Evolutionary conservation across 2,329 filamentous ascomycete species (phyloP), one percentile per base, ranked within the genome.

Genomic region (Pleurostoma richardsiae): DNA sequence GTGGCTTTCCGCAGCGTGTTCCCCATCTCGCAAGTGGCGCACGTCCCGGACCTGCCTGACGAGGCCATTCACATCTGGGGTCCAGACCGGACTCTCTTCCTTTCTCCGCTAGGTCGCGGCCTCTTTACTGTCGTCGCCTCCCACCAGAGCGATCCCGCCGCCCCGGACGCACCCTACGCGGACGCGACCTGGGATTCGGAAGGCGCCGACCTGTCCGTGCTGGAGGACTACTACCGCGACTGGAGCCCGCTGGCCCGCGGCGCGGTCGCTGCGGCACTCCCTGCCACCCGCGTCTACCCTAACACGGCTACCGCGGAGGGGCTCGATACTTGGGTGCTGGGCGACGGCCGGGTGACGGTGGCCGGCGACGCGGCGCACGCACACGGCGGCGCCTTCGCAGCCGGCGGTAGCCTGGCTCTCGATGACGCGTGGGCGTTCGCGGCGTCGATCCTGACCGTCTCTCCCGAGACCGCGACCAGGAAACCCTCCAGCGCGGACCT

Each of bases 181-280:
- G 49, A 56, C 30, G 52, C 54, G 1, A 30, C 38, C 4, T 65
- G 63, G 64, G 54, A 64, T 43, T 43, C 54, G 41, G 50, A 57
- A 28, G 61, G 55, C 3, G 56, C 19, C 19, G 61, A 65, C 29
- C 56, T 72, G 3, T 49, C 57, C 4, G 50, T 64, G 3, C 58
- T 75, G 29, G 59, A 62, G 19, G 52, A 61, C n/a, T 56, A 67
- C 47, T 69, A 66, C 47, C 55, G 63, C 52, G 58, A 67, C 53
- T 75, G 72, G 72, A 69, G 68, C 40, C 68, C 70, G 0, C 57
- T 66, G 1, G 58, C 69, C 11, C 61, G 62, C 30, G 19, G 19
- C 19, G 19, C 19, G 19, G 19, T 19, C 19, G 19, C 19, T 19
- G 19, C 19, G 19, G 19, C 19, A 19, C 19, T 19, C 19, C 19